These are phyloP conservation scores for Trametes cubensis DNA, from an alignment of 768 basidiomycete genomes.

Conservation along the genomic window DNA sequence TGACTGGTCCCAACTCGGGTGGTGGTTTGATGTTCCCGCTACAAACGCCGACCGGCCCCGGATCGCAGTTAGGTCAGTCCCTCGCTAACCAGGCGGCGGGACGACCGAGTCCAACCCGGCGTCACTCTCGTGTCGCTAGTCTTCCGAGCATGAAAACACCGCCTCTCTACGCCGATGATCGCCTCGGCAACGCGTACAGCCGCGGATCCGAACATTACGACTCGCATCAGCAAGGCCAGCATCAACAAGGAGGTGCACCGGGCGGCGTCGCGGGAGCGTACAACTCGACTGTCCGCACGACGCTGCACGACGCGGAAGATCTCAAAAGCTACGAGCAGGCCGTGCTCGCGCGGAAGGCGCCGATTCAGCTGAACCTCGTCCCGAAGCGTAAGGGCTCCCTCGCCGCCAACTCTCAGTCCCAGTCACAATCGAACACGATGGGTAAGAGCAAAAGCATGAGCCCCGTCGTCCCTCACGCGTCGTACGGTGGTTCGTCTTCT, in stretches of 20 bases:
- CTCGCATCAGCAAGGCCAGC: slow-evolving; percentile 24
- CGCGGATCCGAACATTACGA: slow-evolving; percentile 18
- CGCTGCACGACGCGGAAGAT: slow-evolving; percentile 55
- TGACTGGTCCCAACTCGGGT: slow-evolving; percentile 39
- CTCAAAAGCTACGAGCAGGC: slow-evolving; percentile 75
- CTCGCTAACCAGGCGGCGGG: slow-evolving; percentile 16
- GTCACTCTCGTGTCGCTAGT: slow-evolving; percentile 64
- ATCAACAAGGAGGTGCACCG: slow-evolving; percentile 21
- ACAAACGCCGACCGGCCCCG: slow-evolving; percentile 27
- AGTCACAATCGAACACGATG: slow-evolving; percentile 8
- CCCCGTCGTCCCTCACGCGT: slow-evolving; percentile 20
- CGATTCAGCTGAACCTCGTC: slow-evolving; percentile 58
- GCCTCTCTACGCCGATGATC: slow-evolving; percentile 36
- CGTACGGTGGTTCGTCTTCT: slow-evolving; percentile 5
- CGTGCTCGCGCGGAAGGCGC: slow-evolving; percentile 67
- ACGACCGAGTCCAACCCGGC: slow-evolving; percentile 32
- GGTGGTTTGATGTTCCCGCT: slow-evolving; percentile 23
- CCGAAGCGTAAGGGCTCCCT: slow-evolving; percentile 40
- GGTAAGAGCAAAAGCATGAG: slow-evolving; percentile 30
- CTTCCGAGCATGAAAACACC: slow-evolving; percentile 73
- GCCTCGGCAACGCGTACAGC: slow-evolving; percentile 14
- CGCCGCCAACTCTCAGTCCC: slow-evolving; percentile 20
- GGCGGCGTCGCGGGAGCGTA: slow-evolving; percentile 27
- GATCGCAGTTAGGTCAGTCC: slow-evolving; percentile 24
- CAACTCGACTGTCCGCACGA: slow-evolving; percentile 33